A percentile compares a stretch with the other conserved stretches of the same genome.
phyloP scores from a whole-genome alignment of 2,329 filamentous ascomycete genomes.

The Ophiocordyceps camponoti-floridani region DNA sequence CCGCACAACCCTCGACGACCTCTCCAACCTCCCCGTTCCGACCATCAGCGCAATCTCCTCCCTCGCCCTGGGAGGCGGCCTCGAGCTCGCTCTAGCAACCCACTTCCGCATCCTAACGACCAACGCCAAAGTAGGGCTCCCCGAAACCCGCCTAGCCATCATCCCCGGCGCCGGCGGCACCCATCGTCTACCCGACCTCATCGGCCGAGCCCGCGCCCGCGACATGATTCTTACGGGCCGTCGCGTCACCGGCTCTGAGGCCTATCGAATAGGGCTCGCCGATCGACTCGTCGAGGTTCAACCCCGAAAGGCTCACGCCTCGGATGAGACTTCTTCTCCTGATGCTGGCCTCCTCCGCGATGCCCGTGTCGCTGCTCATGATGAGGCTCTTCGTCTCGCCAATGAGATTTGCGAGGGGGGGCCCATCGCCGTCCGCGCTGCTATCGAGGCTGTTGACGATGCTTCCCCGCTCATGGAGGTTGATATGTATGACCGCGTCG shows the following conservation, averaged over 20 bases:
- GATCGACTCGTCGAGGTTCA: slow-evolving; percentile 72
- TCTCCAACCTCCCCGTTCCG: slow-evolving; percentile 65
- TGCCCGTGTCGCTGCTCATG: slow-evolving; percentile 50
- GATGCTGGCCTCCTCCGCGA: slow-evolving; percentile 25
- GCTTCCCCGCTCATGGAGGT: slow-evolving; percentile 66
- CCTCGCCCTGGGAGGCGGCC: slow-evolving; percentile 75
- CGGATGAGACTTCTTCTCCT: too few relatives aligned
- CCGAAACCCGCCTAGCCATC: slow-evolving; percentile 84
- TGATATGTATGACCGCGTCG: slow-evolving; percentile 66
- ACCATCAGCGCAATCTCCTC: slow-evolving; percentile 80
- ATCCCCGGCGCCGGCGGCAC: slow-evolving; percentile 91
- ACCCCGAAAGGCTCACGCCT: slow-evolving; percentile 7
- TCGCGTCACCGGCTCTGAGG: slow-evolving; percentile 66
- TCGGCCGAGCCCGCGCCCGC: slow-evolving; percentile 66
- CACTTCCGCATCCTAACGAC: slow-evolving; percentile 77
- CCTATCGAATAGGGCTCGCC: slow-evolving; percentile 79
- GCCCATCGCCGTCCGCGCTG: slow-evolving; percentile 65
- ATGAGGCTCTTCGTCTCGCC: slow-evolving; percentile 62
- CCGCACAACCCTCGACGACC: slow-evolving; percentile 53
- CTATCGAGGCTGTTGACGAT: slow-evolving; percentile 59
- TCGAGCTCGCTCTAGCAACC: slow-evolving; percentile 81
- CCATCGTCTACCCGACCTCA: slow-evolving; percentile 63
- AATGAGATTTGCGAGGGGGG: slow-evolving; percentile 79
- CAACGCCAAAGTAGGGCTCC: slow-evolving; percentile 61
- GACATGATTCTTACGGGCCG: slow-evolving; percentile 84